Conservation (phyloP, 1,284 basidiomycete species). For the Fereydounia khargensis region DNA sequence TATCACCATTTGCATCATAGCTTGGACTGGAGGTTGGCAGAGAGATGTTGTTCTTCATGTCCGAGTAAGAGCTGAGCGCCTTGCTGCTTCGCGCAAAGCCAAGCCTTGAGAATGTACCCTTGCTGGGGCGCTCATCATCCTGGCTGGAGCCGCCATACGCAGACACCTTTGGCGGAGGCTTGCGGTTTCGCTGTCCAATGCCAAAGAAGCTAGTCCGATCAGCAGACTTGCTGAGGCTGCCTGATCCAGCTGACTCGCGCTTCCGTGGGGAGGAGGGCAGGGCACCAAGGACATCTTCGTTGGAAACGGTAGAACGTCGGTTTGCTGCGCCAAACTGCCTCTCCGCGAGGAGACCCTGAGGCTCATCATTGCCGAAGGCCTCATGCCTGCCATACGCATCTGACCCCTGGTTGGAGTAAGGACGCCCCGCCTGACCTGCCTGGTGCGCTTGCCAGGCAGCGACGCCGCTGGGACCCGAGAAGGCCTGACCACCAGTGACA, state of each 20-base stretch:
- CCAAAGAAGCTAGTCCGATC: slow-evolving; percentile 49
- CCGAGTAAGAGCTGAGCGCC: slow-evolving; percentile 22
- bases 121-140: slow-evolving; percentile 21
- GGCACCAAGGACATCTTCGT: slow-evolving; percentile 29
- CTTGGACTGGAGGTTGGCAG: slow-evolving; percentile 47
- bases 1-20: slow-evolving; percentile 44
- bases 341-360: not conserved
- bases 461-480: slow-evolving; percentile 18
- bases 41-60: slow-evolving; percentile 52
- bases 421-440: slow-evolving; percentile 12
- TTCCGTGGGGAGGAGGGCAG: slow-evolving; percentile 35
- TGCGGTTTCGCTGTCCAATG: slow-evolving; percentile 33
- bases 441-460: slow-evolving; percentile 40
- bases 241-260: slow-evolving; percentile 33
- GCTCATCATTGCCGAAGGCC: slow-evolving; percentile 1
- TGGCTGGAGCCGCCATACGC: slow-evolving; percentile 5
- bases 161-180: slow-evolving; percentile 26
- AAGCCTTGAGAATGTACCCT: slow-evolving; percentile 42
- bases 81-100: slow-evolving; percentile 32
- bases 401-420: slow-evolving; percentile 1
- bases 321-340: slow-evolving; percentile 13
- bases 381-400: slow-evolving; percentile 7
- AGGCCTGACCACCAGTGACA: slow-evolving; percentile 10
- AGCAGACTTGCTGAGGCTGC: slow-evolving; percentile 6
- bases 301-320: slow-evolving; percentile 8